A percentile compares a stretch with the other conserved stretches of the same genome.
Conservation (phyloP, 2,329 filamentous ascomycete genomes). For the Decorospora gaudefroyi region DNA sequence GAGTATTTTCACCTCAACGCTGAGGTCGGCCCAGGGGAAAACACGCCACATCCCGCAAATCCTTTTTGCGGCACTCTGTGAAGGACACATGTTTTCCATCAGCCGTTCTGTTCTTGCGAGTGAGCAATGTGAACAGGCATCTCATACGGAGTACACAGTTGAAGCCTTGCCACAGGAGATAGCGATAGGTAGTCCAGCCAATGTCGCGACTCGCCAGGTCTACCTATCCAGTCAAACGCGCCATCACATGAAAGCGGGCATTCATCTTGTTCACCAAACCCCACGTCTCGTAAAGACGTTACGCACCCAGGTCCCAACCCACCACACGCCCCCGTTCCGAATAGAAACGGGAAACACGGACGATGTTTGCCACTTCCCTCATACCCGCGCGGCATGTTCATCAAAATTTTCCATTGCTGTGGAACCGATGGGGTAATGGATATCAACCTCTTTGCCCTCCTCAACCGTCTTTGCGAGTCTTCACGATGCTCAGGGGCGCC, state of each 20-base stretch:
- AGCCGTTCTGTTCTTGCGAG: too few relatives aligned
- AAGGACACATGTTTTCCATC: too few relatives aligned
- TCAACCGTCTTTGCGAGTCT: conserved; percentile 3
- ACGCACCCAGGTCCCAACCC: conserved; percentile 25
- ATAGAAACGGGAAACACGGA: conserved; percentile 17
- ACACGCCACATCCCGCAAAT: conserved; percentile 2
- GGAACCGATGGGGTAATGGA: conserved; percentile 21
- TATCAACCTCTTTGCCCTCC: conserved; percentile 1
- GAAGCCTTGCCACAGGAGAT: too few relatives aligned
- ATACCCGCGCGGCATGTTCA: conserved; percentile 29
- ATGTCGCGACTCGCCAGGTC: too few relatives aligned
- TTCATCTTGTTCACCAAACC: conserved; percentile 18
- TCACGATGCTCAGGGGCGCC: background rate
- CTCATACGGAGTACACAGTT: too few relatives aligned
- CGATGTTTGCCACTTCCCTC: conserved; percentile 22
- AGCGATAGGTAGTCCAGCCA: too few relatives aligned
- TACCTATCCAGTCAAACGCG: conserved; percentile 6
- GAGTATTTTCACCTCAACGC: conserved; percentile 23
- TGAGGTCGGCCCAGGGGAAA: conserved; percentile 24
- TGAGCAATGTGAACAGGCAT: too few relatives aligned
- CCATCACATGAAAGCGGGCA: conserved; percentile 8
- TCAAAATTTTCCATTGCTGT: conserved; percentile 14
- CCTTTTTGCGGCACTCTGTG: too few relatives aligned
- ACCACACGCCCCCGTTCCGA: too few relatives aligned
- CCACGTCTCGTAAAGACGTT: conserved; percentile 41